Evolutionary conservation across 257 asterid genomes (phyloP), one percentile per base, ranked within the genome.

Genomic region (Orobanche coerulescens): DNA sequence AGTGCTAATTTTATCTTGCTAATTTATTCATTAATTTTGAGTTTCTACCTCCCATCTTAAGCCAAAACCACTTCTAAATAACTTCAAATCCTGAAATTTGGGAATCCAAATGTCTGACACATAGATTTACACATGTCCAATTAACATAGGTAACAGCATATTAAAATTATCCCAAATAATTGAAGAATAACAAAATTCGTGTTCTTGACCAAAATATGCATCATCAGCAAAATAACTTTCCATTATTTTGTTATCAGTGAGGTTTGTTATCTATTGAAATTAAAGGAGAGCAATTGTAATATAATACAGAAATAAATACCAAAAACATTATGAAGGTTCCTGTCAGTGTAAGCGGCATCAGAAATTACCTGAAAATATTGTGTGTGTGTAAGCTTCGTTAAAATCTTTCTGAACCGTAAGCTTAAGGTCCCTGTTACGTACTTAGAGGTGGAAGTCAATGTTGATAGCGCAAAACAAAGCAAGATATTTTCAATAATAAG

Each of bases 371-470:
- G 95, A 82, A 93, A 93, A 76, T 93, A 93, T 62, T 82, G 94
- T 25, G 82, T 70, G 66, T 93, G 99, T 28, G 93, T 82, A 68
- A 89, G 83, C 86, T 76, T 86, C 43, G 99, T 93, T 80, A 93
- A 80, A 39, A 86, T 80, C 65, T 82, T 83, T 54, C 97, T 79
- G 84, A 89, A 93, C 65, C 94, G 94, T 61, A 89, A 76, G 69
- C 97, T 86, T 74, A 93, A 76, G 73, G 94, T 79, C 75, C 99
- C 97, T 5, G 97, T 93, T 65, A 93, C 56, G 71, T 86, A 93
- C 81, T 89, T 93, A 15, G 97, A 84, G 52, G 97, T 93, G 64
- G 97, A 84, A 70, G 84, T 85, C 76, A 93, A 73, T 47, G 97
- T 75, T 73, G 99, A 93, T 64, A 86, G 94, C 61, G 85, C 79